These are phyloP conservation scores for Diaporthe sp. DNA, from an alignment of 2,329 filamentous ascomycete species.

Conservation along the genomic window DNA sequence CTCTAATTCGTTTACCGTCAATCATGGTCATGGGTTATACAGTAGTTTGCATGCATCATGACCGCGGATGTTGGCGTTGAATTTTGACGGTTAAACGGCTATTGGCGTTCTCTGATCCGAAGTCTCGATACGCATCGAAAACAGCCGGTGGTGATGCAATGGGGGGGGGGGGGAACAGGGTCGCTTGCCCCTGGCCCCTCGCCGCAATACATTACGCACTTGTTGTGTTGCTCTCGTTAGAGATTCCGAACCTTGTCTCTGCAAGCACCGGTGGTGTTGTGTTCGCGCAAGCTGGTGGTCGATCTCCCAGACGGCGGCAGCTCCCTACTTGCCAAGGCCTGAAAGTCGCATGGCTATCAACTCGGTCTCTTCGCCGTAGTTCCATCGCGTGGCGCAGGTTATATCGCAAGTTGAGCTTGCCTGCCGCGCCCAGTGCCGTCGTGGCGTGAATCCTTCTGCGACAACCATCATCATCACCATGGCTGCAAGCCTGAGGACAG, in stretches of 20 bases:
- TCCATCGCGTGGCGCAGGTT: conserved; percentile 11
- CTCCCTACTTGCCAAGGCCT: not conserved
- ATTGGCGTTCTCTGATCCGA: conserved; percentile 9
- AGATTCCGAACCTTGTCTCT: not conserved
- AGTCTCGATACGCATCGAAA: not conserved
- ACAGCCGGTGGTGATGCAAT: not conserved
- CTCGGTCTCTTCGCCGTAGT: not conserved
- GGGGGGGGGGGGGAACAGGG: no score
- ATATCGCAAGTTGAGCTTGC: conserved; percentile 8
- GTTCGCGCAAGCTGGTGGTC: no score
- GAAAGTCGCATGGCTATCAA: not conserved
- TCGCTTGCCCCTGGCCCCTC: not conserved
- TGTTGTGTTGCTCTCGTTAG: not conserved
- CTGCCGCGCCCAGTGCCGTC: conserved; percentile 4
- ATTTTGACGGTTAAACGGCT: not conserved
- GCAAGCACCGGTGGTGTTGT: not conserved
- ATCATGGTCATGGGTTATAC: not conserved
- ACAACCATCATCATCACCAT: not conserved
- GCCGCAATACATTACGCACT: not conserved
- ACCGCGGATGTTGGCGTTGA: conserved; percentile 7
- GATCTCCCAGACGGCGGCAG: not conserved
- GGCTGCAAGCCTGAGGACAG: not conserved
- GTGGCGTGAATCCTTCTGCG: conserved; percentile 19
- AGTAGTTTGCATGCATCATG: conserved; percentile 6
- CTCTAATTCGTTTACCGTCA: conserved; percentile 2